Conservation (phyloP, 495 filamentous ascomycete species). For the Xylaria cubensis region DNA sequence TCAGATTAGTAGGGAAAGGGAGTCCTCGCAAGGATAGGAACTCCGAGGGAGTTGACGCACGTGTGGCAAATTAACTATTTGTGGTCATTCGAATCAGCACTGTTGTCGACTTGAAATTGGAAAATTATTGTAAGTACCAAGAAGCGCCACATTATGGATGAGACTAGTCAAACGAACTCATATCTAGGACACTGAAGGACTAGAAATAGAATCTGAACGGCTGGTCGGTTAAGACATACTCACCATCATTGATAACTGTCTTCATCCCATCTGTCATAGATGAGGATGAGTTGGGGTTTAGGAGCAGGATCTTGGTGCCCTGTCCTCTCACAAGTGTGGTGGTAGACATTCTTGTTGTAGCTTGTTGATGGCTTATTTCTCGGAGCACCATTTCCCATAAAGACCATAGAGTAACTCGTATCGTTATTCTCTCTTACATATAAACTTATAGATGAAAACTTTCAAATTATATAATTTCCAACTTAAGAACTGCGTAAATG, state of each 20-base stretch:
- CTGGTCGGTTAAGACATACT: not conserved
- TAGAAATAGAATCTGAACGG: not conserved
- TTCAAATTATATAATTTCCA: not conserved
- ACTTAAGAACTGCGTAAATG: not conserved
- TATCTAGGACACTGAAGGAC: not conserved
- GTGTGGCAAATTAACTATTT: slow-evolving; percentile 48
- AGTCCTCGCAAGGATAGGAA: not conserved
- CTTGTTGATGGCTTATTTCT: not conserved
- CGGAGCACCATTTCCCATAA: not conserved
- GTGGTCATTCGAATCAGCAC: slow-evolving; percentile 2
- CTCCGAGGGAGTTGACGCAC: slow-evolving; percentile 40
- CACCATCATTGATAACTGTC: slow-evolving; percentile 61
- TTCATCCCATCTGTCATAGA: slow-evolving; percentile 81
- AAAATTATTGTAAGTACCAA: not conserved
- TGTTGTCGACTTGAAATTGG: not conserved
- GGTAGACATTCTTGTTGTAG: not conserved
- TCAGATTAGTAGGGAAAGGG: no score
- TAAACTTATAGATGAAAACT: not conserved
- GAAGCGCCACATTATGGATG: not conserved
- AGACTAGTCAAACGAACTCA: not conserved
- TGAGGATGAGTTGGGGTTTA: slow-evolving; percentile 89
- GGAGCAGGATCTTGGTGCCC: slow-evolving; percentile 68
- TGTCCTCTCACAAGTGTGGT: slow-evolving; percentile 36
- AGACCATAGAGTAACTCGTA: not conserved
- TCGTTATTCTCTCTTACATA: not conserved